Evolutionary conservation across 352 stramenopile species (phyloP).

Genomic region (Phytopythium mirpurense): DNA sequence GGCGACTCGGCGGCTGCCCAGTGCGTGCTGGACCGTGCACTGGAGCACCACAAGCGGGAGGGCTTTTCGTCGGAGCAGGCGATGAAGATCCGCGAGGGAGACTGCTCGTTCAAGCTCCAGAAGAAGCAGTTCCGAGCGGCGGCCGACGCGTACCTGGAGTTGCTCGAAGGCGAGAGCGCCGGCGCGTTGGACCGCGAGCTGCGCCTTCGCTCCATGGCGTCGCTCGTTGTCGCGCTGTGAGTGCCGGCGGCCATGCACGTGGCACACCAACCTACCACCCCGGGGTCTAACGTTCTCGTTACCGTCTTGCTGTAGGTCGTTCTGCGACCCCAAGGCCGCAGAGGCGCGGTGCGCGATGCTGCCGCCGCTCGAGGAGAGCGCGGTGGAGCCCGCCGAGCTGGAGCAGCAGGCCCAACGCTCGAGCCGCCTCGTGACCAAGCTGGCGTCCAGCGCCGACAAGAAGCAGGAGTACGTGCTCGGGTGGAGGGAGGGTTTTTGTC

Average conservation of each 20-base stretch:
- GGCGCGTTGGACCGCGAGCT: slow-evolving; percentile 58
- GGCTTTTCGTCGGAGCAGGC: slow-evolving; percentile 51
- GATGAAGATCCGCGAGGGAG: slow-evolving; percentile 74
- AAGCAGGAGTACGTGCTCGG: slow-evolving; percentile 55
- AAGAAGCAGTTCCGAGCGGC: slow-evolving; percentile 71
- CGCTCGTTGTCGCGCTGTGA: slow-evolving; percentile 70
- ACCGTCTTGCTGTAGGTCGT: slow-evolving; percentile 47
- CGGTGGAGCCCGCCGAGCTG: slow-evolving; percentile 51
- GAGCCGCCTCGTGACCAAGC: slow-evolving; percentile 54
- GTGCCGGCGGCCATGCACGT: slow-evolving; percentile 8
- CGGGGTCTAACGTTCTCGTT: slow-evolving; percentile 8
- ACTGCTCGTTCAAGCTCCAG: slow-evolving; percentile 76
- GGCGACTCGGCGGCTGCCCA: slow-evolving; percentile 45
- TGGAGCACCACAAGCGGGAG: slow-evolving; percentile 44
- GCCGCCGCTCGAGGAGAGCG: slow-evolving; percentile 46
- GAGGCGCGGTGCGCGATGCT: slow-evolving; percentile 62
- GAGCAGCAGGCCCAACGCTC: slow-evolving; percentile 59
- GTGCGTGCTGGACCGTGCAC: slow-evolving; percentile 39
- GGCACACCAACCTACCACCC: not conserved
- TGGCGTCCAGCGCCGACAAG: slow-evolving; percentile 54
- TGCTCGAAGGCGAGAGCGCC: slow-evolving; percentile 63
- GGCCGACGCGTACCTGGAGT: slow-evolving; percentile 53
- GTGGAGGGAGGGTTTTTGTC: not conserved
- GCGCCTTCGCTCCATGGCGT: slow-evolving; percentile 70
- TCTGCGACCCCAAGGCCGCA: slow-evolving; percentile 61